These are phyloP conservation scores for Gracilariopsis chorda DNA, from an alignment of 23 red algal genomes.

Conservation along the genomic window DNA sequence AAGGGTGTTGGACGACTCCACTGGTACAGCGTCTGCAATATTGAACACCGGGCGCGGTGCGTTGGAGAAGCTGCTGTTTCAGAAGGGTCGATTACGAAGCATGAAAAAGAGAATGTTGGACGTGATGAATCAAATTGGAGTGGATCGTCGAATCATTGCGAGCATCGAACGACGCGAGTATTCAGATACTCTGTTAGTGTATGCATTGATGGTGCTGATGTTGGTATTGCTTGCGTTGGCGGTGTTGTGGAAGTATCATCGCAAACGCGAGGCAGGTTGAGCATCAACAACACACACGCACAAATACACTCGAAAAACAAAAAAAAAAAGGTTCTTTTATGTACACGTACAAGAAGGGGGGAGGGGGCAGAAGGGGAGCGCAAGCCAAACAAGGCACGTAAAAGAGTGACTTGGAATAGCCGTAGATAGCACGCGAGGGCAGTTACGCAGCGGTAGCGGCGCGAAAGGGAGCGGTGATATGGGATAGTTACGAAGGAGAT, in stretches of 20 bases:
- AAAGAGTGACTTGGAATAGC: too few species aligned
- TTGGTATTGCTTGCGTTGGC: slow-evolving; percentile 17
- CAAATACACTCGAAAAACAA: background rate
- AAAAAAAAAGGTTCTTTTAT: background rate
- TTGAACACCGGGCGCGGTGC: slow-evolving; percentile 27
- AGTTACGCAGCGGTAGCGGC: too few species aligned
- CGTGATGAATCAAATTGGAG: slow-evolving; percentile 31
- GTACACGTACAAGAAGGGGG: background rate
- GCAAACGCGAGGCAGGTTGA: background rate
- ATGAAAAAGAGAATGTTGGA: slow-evolving; percentile 38
- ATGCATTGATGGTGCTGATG: slow-evolving; percentile 30
- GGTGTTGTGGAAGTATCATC: slow-evolving; percentile 45
- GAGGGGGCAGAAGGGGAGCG: background rate
- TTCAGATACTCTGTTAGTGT: slow-evolving; percentile 36
- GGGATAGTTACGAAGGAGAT: too few species aligned
- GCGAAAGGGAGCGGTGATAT: too few species aligned
- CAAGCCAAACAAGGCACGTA: background rate
- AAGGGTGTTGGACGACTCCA: slow-evolving; percentile 6
- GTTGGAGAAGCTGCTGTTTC: background rate
- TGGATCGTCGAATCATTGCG: slow-evolving; percentile 33
- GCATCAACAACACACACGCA: background rate
- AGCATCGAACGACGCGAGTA: slow-evolving; percentile 41
- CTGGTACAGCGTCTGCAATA: background rate
- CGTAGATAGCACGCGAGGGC: too few species aligned
- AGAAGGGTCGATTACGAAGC: slow-evolving; percentile 15